Evolutionary conservation across 495 filamentous ascomycete species (phyloP).

Genomic region (Parmelia sp.): DNA sequence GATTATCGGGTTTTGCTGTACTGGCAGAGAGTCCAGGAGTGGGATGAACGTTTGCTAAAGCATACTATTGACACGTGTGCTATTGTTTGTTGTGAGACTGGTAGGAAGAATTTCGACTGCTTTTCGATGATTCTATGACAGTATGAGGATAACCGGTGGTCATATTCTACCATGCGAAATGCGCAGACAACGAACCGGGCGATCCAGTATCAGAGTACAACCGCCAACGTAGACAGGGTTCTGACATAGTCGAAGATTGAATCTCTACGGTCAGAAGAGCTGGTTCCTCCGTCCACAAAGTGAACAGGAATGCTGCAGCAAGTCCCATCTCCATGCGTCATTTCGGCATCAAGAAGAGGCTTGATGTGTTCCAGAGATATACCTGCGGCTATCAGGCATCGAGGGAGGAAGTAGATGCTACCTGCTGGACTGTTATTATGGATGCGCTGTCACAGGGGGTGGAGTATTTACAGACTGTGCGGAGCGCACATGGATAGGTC

Average conservation of each 20-base stretch:
- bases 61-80: too few relatives aligned
- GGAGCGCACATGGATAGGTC: not conserved
- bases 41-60: too few relatives aligned
- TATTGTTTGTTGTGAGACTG: too few relatives aligned
- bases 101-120: too few relatives aligned
- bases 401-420: not conserved
- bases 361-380: not conserved
- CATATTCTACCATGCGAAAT: too few relatives aligned
- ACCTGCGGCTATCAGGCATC: not conserved
- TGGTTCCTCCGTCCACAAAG: slow-evolving; percentile 25
- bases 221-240: slow-evolving; percentile 21
- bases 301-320: slow-evolving; percentile 28
- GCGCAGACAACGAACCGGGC: too few relatives aligned
- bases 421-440: not conserved
- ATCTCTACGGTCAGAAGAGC: slow-evolving; percentile 25
- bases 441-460: not conserved
- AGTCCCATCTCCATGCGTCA: slow-evolving; percentile 24
- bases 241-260: slow-evolving; percentile 29
- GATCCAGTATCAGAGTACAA: slow-evolving; percentile 14
- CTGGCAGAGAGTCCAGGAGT: too few relatives aligned
- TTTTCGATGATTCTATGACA: too few relatives aligned
- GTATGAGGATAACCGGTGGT: too few relatives aligned
- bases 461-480: not conserved
- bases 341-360: slow-evolving; percentile 22
- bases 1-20: too few relatives aligned